Conservation (phyloP, 805 yeast genomes). For the Lipomyces chichibuensis region DNA sequence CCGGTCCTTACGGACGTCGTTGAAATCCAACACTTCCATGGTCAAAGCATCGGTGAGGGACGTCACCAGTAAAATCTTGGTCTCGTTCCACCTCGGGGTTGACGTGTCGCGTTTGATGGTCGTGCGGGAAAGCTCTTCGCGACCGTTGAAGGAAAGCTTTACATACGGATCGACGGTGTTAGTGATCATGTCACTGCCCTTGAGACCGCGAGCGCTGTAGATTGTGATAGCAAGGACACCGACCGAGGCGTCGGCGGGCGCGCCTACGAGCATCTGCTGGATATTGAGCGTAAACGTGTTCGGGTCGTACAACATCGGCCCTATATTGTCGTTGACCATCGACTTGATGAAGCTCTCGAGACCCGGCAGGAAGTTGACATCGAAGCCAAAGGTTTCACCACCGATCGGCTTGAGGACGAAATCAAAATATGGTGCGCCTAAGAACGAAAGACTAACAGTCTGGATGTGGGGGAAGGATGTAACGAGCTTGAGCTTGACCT, state of each 20-base stretch:
- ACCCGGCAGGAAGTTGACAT: conserved; percentile 85
- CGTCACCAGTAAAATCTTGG: conserved; percentile 65
- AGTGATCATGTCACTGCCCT: conserved; percentile 68
- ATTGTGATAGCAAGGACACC: conserved; percentile 80
- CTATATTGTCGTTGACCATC: conserved; percentile 82
- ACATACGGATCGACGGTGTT: conserved; percentile 91
- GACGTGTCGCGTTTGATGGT: conserved; percentile 66
- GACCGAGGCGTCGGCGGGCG: conserved; percentile 73
- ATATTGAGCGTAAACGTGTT: conserved; percentile 90
- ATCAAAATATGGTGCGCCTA: conserved; percentile 88
- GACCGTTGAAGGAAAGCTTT: conserved; percentile 54
- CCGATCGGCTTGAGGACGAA: conserved; percentile 80
- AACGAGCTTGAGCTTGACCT: conserved; percentile 89
- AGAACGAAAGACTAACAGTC: conserved; percentile 80
- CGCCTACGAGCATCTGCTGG: conserved; percentile 86
- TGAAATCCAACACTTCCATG: conserved; percentile 72
- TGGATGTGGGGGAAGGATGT: conserved; percentile 89
- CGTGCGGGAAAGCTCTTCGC: conserved; percentile 63
- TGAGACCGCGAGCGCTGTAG: conserved; percentile 67
- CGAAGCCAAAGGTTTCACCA: conserved; percentile 84
- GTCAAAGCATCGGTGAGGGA: conserved; percentile 82
- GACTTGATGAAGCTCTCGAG: conserved; percentile 77
- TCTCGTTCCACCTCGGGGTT: conserved; percentile 85
- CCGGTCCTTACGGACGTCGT: conserved; percentile 77
- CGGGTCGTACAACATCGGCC: conserved; percentile 87